Percentiles rank a stretch among this genome's conserved stretches.
Evolutionary conservation across 371 early-diverging fungal genomes (phyloP).

Genomic region (Mucor plumbeus): DNA sequence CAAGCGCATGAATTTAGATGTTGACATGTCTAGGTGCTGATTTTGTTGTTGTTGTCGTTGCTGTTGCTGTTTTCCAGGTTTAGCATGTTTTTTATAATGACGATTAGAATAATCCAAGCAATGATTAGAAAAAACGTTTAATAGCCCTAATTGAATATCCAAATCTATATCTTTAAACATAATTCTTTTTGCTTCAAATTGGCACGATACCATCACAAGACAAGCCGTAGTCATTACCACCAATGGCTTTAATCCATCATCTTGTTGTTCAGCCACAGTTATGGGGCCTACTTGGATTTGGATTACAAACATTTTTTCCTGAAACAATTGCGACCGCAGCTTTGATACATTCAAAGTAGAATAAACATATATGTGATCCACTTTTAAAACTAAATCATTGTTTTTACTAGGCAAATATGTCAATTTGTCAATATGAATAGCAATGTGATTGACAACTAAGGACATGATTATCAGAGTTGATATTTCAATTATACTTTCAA

Average conservation of each 20-base stretch:
- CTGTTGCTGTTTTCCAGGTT: too few species aligned
- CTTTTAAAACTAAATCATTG: background rate
- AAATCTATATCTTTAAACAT: constrained; percentile 3
- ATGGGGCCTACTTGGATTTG: background rate
- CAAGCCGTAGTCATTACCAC: constrained; percentile 4
- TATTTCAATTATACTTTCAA: background rate
- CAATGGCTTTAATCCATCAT: background rate
- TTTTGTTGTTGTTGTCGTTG: background rate
- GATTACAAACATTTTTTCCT: background rate
- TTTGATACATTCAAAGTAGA: background rate
- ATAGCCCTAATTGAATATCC: background rate
- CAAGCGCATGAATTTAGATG: constrained; percentile 3
- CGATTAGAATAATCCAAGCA: background rate
- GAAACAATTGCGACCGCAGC: background rate
- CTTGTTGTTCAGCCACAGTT: background rate
- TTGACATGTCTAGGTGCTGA: background rate
- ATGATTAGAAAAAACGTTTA: background rate
- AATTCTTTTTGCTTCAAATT: background rate
- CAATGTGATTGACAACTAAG: background rate
- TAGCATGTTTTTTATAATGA: background rate
- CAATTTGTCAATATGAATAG: background rate
- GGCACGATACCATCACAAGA: background rate
- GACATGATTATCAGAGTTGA: background rate
- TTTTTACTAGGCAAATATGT: background rate
- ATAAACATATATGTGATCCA: background rate